These are phyloP conservation scores for Cinnamomum micranthum DNA, from an alignment of 164 flowering plant genomes.

Conservation along the genomic window DNA sequence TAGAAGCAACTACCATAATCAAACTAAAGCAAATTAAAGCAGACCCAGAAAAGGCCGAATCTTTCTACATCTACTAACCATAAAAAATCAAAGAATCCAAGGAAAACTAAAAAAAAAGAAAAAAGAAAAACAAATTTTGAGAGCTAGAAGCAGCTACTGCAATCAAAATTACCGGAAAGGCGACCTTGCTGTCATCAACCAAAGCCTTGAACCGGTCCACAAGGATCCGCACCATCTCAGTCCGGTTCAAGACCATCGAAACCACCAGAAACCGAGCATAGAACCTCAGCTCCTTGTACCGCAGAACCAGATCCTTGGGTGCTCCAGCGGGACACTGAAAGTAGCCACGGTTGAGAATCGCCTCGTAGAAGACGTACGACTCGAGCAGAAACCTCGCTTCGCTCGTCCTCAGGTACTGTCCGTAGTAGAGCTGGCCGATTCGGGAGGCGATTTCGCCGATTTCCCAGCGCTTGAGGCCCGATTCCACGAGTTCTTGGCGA, in stretches of 20 bases:
- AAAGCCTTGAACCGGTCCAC: conserved; percentile 55
- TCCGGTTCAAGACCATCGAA: conserved; percentile 60
- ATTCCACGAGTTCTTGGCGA: conserved; percentile 51
- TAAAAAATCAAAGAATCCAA: no score
- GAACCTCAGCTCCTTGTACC: conserved; percentile 88
- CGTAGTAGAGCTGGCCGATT: conserved; percentile 92
- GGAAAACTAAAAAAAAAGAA: neutral
- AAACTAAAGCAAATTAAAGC: no score
- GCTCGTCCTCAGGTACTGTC: conserved; percentile 84
- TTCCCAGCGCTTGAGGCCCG: conserved; percentile 89
- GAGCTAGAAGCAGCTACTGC: neutral
- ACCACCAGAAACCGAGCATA: conserved; percentile 87
- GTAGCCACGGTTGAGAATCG: conserved; percentile 67
- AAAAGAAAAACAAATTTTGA: neutral
- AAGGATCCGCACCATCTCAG: conserved; percentile 51
- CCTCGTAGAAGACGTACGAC: conserved; percentile 85
- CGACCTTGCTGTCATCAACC: conserved; percentile 58
- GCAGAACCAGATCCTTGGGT: conserved; percentile 48
- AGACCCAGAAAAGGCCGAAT: no score
- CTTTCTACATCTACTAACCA: no score
- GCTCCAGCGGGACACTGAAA: conserved; percentile 27
- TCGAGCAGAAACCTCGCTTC: conserved; percentile 76
- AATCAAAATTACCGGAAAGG: conserved; percentile 41
- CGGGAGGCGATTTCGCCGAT: conserved; percentile 98
- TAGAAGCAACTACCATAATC: no score